These are phyloP conservation scores for Centrapalus pauciflorus DNA, from an alignment of 129 eudicot genomes.

Conservation along the genomic window DNA sequence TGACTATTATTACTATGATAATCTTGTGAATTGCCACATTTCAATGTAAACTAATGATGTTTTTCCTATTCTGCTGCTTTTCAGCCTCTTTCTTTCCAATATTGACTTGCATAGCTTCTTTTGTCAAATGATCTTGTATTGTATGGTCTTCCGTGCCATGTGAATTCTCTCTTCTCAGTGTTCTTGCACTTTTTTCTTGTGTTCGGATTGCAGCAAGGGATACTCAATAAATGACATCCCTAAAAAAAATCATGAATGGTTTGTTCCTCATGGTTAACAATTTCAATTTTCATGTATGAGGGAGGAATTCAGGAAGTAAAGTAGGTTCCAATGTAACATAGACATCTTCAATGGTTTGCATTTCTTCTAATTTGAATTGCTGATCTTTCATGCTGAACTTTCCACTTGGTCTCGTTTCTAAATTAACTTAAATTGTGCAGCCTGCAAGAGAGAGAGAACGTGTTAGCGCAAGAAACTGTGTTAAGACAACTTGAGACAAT, in stretches of 20 bases:
- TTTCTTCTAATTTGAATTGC: neutral
- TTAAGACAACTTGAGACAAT: slow-evolving; percentile 92
- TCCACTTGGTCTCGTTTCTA: slow-evolving; percentile 1
- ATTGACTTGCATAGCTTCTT: neutral
- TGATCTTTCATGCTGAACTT: slow-evolving; percentile 2
- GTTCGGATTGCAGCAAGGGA: no score
- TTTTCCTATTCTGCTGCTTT: neutral
- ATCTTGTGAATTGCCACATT: neutral
- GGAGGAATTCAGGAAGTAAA: neutral
- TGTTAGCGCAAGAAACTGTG: slow-evolving; percentile 79
- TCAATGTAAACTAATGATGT: neutral
- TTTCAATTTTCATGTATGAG: neutral
- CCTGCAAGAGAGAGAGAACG: slow-evolving; percentile 84
- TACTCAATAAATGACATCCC: neutral
- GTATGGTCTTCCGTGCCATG: neutral
- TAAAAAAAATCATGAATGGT: neutral
- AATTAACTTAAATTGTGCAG: slow-evolving; percentile 37
- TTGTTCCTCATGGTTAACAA: neutral
- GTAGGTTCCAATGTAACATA: no score
- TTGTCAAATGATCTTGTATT: neutral
- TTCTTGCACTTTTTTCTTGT: no score
- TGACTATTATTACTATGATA: neutral
- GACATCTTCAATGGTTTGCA: neutral
- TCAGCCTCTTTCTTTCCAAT: neutral
- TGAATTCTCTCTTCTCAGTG: neutral